Percentiles rank a stretch among this genome's conserved stretches.
Evolutionary conservation across 2,329 filamentous ascomycete species (phyloP).

Genomic region (Calonectria fujianensis): DNA sequence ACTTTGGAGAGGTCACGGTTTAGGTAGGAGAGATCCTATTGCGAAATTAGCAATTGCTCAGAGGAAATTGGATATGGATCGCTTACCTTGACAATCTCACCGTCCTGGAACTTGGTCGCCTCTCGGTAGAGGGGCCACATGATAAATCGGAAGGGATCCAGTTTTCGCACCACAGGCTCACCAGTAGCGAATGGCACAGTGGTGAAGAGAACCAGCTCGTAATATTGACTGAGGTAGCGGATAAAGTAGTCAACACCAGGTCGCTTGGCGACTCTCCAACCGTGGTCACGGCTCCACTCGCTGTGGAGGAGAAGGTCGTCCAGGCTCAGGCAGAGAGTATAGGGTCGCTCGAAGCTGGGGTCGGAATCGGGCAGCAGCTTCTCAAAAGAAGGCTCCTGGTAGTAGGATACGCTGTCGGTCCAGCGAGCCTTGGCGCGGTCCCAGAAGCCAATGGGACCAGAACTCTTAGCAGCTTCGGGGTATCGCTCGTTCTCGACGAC

Average conservation of each 20-base stretch:
- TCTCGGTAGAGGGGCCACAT: constrained; percentile 96
- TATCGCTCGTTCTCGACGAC: constrained; percentile 83
- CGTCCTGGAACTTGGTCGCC: constrained; percentile 97
- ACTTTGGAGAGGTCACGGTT: constrained; percentile 97
- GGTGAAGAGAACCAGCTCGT: constrained; percentile 97
- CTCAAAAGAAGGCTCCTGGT: constrained; percentile 95
- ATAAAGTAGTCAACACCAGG: constrained; percentile 98
- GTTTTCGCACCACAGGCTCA: constrained; percentile 91
- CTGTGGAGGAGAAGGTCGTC: constrained; percentile 97
- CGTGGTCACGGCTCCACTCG: constrained; percentile 94
- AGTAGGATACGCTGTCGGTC: constrained; percentile 88
- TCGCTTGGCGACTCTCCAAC: constrained; percentile 95
- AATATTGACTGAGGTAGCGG: constrained; percentile 97
- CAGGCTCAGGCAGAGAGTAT: constrained; percentile 93
- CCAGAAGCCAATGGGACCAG: constrained; percentile 85
- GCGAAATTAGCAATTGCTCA: constrained; percentile 42
- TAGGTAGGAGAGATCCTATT: constrained; percentile 94
- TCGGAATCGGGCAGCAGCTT: constrained; percentile 92
- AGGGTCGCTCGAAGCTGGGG: constrained; percentile 87
- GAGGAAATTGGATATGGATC: background rate
- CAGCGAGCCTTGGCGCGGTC: constrained; percentile 85
- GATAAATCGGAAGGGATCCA: constrained; percentile 96
- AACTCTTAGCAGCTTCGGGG: constrained; percentile 85
- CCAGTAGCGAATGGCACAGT: constrained; percentile 88
- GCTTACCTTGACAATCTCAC: constrained; percentile 93